A percentile compares a stretch with the other conserved stretches of the same genome.
phyloP scores from a whole-genome alignment of 148 eudicot species.

The Rhododendron mucronatum region DNA sequence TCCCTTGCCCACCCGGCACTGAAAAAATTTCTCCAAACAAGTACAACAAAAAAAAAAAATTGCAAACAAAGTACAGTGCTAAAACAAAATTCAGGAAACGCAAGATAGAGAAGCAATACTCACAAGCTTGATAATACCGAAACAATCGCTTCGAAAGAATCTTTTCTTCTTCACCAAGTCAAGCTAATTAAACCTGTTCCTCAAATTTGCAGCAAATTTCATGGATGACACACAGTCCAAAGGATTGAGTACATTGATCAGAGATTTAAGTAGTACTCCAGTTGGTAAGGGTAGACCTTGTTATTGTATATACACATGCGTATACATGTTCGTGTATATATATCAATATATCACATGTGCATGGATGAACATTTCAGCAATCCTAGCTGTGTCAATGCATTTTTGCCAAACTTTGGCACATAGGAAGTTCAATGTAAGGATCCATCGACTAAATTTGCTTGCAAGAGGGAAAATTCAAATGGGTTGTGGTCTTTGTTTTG shows the following conservation, averaged over 20 bases:
- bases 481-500: conserved; percentile 8
- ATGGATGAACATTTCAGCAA: conserved; percentile 21
- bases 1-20: no score
- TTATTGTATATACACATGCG: background rate
- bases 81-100: conserved; percentile 4
- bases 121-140: conserved; percentile 24
- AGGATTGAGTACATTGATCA: conserved; percentile 17
- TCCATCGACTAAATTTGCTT: conserved; percentile 14
- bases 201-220: conserved; percentile 24
- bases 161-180: conserved; percentile 43
- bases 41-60: background rate
- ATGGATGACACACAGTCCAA: conserved; percentile 10
- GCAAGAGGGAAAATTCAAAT: conserved; percentile 17
- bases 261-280: background rate
- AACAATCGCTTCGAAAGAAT: conserved; percentile 6
- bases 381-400: conserved; percentile 22
- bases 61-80: background rate
- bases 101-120: conserved; percentile 16
- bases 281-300: conserved; percentile 48
- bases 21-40: background rate
- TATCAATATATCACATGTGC: background rate
- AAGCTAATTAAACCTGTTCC: conserved; percentile 22
- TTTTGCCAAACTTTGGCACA: conserved; percentile 49
- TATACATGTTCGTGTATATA: background rate
- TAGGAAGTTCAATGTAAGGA: conserved; percentile 26